phyloP scores from a whole-genome alignment of 2,329 filamentous ascomycete genomes.

The Sporothrix mexicana region DNA sequence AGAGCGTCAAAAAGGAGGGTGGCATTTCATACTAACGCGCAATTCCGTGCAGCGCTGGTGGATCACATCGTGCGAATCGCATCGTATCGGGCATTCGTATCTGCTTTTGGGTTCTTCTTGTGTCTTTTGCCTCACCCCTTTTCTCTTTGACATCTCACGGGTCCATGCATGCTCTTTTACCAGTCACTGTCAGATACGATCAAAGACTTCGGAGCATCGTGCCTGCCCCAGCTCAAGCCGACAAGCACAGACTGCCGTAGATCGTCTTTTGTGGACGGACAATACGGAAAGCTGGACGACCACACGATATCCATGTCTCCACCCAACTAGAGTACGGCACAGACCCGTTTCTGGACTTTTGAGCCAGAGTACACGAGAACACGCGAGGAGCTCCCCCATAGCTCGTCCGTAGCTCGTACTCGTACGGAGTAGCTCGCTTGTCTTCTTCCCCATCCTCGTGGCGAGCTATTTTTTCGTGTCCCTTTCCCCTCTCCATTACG shows the following conservation, averaged over 20 bases:
- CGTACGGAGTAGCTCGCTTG: no score
- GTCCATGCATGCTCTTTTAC: background rate
- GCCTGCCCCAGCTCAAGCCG: background rate
- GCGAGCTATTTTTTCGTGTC: constrained; percentile 9
- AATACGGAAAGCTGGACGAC: no score
- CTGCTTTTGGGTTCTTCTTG: background rate
- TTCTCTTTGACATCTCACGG: constrained; percentile 1
- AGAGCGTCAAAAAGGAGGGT: background rate
- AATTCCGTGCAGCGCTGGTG: background rate
- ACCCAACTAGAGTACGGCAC: background rate
- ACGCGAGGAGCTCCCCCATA: constrained; percentile 9
- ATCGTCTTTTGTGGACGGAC: background rate
- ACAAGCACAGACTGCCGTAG: constrained; percentile 16
- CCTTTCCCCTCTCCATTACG: constrained; percentile 15
- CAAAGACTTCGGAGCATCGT: background rate
- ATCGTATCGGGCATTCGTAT: constrained; percentile 21
- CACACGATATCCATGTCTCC: background rate
- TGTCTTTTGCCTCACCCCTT: no score
- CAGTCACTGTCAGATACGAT: background rate
- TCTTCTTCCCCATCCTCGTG: constrained; percentile 20
- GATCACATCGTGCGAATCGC: constrained; percentile 17
- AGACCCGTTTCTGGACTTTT: background rate
- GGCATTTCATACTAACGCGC: background rate
- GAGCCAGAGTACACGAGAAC: constrained; percentile 9
- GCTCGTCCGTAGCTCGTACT: constrained; percentile 23